Base-by-base conservation (phyloP, 768 basidiomycete genomes). In the Clitopilus passeckerianus region DNA sequence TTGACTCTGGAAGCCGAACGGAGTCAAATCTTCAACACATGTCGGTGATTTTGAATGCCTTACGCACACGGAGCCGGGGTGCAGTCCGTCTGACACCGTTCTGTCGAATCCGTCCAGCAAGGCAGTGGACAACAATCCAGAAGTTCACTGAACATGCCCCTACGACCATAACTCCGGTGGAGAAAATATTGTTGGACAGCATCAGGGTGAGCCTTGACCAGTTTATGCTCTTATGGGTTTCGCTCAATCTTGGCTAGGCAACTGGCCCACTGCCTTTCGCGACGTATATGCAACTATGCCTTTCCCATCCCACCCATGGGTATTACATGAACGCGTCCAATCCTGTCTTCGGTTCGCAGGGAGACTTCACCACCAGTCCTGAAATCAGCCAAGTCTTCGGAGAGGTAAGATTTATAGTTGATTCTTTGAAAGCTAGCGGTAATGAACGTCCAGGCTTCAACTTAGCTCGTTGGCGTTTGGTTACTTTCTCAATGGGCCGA, bases 321-420 rank as follows among this genome's bases (percentile, higher is more conserved):
- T 99, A 98, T 74, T 98, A 98, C 76, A 92, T 90, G 77, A 89
- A 86, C 35, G 73, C 83, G 0, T 66, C 78, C 14, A 80, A 91
- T 59, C 79, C 84, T 44, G 88, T 98, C 2, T 93, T 99, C 66
- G 97, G 97, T 12, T 63, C 84, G 0, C 77, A 80, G 43, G 97
- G 97, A 5, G 97, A 99, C 76, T 99, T 98, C 68, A 89, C 91
- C 20, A 99, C 97, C 10, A 94, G 91, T 65, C 97, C 96, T 1
- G 97, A 99, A 71, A 98, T 99, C 57, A 91, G 86, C 65, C 95
- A 98, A 70, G 85, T 92, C 0, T 98, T 98, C 70, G 97, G 97
- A 60, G 96, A 99, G 86, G 96, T 95, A 68, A 84, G 71, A 15
- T 46, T 41, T 9, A 34, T 59, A 23, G 23, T 18, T n/a, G 35